phyloP scores from a whole-genome alignment of 164 flowering plant species.

The Stephania cephalantha region DNA sequence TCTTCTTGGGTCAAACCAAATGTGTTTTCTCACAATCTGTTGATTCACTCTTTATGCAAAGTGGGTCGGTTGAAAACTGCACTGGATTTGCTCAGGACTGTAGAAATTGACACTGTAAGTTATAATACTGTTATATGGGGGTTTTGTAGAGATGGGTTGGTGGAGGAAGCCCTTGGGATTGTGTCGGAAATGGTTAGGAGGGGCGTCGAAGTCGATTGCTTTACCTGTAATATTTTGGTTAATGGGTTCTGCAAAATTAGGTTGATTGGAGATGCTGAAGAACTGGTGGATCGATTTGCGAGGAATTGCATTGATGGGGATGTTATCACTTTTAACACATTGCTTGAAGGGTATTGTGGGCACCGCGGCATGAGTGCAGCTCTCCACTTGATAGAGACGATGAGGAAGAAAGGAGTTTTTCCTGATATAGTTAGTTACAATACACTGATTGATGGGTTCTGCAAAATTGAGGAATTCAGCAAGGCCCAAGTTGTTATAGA shows the following conservation, averaged over 20 bases:
- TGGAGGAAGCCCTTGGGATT: slow-evolving; percentile 45
- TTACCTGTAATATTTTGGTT: slow-evolving; percentile 59
- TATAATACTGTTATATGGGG: slow-evolving; percentile 85
- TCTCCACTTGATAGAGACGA: slow-evolving; percentile 33
- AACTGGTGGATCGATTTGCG: slow-evolving; percentile 36
- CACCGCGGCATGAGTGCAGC: slow-evolving; percentile 37
- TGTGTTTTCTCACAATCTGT: slow-evolving; percentile 47
- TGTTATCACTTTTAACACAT: slow-evolving; percentile 47
- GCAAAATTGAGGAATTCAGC: slow-evolving; percentile 48
- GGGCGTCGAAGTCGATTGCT: slow-evolving; percentile 40
- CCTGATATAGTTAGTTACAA: slow-evolving; percentile 69
- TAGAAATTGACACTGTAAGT: slow-evolving; percentile 42
- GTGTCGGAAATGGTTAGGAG: slow-evolving; percentile 72
- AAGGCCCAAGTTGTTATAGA: slow-evolving; percentile 48
- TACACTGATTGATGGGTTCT: slow-evolving; percentile 63
- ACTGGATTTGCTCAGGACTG: slow-evolving; percentile 38
- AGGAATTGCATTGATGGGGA: slow-evolving; percentile 36
- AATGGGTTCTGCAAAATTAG: slow-evolving; percentile 65
- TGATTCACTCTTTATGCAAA: slow-evolving; percentile 74
- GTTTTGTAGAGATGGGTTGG: slow-evolving; percentile 44
- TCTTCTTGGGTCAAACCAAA: slow-evolving; percentile 43
- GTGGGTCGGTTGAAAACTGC: slow-evolving; percentile 49
- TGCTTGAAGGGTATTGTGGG: slow-evolving; percentile 60
- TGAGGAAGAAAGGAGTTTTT: slow-evolving; percentile 35
- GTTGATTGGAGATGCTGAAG: slow-evolving; percentile 38